Evolutionary conservation across 768 basidiomycete genomes (phyloP).

Genomic region (Boletus eberwhitei): DNA sequence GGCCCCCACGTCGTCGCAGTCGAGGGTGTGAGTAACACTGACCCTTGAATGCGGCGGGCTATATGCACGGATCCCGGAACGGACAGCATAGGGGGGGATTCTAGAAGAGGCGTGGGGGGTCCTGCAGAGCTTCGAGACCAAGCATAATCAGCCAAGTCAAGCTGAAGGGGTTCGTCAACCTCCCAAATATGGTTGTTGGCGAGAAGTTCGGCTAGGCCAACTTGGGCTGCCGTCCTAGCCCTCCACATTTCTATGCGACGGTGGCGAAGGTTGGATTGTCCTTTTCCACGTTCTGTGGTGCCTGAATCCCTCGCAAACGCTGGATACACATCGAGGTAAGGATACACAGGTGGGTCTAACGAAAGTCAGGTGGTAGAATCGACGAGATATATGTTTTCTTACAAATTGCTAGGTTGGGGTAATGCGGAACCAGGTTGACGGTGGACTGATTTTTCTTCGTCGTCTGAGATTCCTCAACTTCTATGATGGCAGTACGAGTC

Average conservation of each 20-base stretch:
- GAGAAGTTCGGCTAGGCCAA: conserved; percentile 17
- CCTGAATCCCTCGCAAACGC: background rate
- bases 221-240: conserved; percentile 17
- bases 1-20: conserved; percentile 52
- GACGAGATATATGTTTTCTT: conserved; percentile 5
- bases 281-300: background rate
- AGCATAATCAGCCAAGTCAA: conserved; percentile 61
- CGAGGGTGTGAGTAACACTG: conserved; percentile 48
- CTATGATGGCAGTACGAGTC: background rate
- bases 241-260: conserved; percentile 19
- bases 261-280: conserved; percentile 3
- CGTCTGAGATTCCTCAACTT: background rate
- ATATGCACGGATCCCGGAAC: conserved; percentile 54
- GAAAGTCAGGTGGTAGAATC: conserved; percentile 2
- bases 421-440: conserved; percentile 18
- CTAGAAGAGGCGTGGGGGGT: conserved; percentile 46
- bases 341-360: conserved; percentile 23
- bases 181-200: conserved; percentile 20
- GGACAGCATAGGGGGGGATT: conserved; percentile 38
- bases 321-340: conserved; percentile 21
- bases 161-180: conserved; percentile 36
- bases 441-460: background rate
- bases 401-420: conserved; percentile 39
- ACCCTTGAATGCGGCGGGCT: conserved; percentile 51
- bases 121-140: conserved; percentile 72